Conservation (phyloP, 768 basidiomycete genomes). For the Rhodocollybia butyracea region DNA sequence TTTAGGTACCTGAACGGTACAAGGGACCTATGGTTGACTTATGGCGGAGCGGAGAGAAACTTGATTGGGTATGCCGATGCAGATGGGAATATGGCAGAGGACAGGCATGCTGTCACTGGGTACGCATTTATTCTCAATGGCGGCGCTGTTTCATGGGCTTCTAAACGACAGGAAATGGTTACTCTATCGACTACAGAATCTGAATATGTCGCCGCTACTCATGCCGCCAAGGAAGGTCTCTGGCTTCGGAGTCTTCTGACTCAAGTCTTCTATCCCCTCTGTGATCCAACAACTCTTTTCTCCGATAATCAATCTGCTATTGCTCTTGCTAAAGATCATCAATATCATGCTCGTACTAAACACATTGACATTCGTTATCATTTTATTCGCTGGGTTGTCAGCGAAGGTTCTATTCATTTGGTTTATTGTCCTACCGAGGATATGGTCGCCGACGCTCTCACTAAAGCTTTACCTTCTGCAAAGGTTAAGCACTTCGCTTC, state of each 20-base stretch:
- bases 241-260: slow-evolving; percentile 21
- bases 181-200: slow-evolving; percentile 22
- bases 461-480: slow-evolving; percentile 22
- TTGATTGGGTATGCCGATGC: slow-evolving; percentile 1
- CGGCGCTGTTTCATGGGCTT: slow-evolving; percentile 29
- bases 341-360: slow-evolving; percentile 21
- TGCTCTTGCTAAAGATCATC: neutral
- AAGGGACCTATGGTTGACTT: slow-evolving; percentile 10
- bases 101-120: slow-evolving; percentile 21
- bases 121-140: slow-evolving; percentile 26
- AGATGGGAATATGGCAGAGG: neutral
- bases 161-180: slow-evolving; percentile 27
- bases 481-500: too few relatives aligned
- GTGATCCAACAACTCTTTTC: slow-evolving; percentile 8
- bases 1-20: slow-evolving; percentile 26
- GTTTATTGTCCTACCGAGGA: slow-evolving; percentile 21
- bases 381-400: slow-evolving; percentile 25
- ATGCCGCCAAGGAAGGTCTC: slow-evolving; percentile 16
- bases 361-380: slow-evolving; percentile 15
- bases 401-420: slow-evolving; percentile 17
- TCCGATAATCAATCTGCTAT: neutral
- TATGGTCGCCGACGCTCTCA: slow-evolving; percentile 30
- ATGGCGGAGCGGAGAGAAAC: neutral
- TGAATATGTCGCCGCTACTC: slow-evolving; percentile 5
- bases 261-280: slow-evolving; percentile 4